Base-by-base conservation (phyloP, 208 protist genomes). In the Polymyxa betae region DNA sequence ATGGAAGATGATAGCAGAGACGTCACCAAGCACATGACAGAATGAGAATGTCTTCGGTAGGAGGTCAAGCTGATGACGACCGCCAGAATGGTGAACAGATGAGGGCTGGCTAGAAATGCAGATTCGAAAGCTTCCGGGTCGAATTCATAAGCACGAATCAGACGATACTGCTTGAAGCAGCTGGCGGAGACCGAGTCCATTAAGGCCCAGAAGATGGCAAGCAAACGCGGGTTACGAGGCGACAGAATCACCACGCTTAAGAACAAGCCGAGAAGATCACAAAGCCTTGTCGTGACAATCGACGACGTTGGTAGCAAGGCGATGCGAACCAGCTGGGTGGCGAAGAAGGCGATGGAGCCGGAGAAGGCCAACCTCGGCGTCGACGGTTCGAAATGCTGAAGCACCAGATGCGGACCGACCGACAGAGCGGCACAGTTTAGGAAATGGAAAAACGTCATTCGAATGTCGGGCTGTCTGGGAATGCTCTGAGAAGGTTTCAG, bases 401-500 rank as follows among this genome's bases (percentile, higher is more conserved):
- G 35, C 5, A 82, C n/a, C 5, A 43, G 16, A 43, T 82, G 72
- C n/a, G 72, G 72, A 43, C 72, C 72, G n/a, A 82, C 35, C 16
- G 72, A 5, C 5, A 82, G 72, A 12, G 72, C 72, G 12, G 72
- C 72, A 82, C 72, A 82, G 72, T 82, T 82, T 20, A 82, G 5
- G 72, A 82, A 82, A 43, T 82, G 72, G n/a, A 82, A 82, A 12
- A 82, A 35, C 5, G 72, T 82, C 72, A 82, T 82, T n/a, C n/a
- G n/a, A n/a, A n/a, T n/a, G n/a, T n/a, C n/a, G n/a, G n/a, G n/a
- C n/a, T n/a, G n/a, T n/a, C n/a, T n/a, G n/a, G n/a, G n/a, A n/a
- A n/a, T n/a, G n/a, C n/a, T n/a, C n/a, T n/a, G n/a, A n/a, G n/a
- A n/a, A n/a, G n/a, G n/a, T n/a, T n/a, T n/a, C n/a, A n/a, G n/a